Evolutionary conservation across 768 basidiomycete species (phyloP).

Genomic region (Sporobolomyces pararoseus): DNA sequence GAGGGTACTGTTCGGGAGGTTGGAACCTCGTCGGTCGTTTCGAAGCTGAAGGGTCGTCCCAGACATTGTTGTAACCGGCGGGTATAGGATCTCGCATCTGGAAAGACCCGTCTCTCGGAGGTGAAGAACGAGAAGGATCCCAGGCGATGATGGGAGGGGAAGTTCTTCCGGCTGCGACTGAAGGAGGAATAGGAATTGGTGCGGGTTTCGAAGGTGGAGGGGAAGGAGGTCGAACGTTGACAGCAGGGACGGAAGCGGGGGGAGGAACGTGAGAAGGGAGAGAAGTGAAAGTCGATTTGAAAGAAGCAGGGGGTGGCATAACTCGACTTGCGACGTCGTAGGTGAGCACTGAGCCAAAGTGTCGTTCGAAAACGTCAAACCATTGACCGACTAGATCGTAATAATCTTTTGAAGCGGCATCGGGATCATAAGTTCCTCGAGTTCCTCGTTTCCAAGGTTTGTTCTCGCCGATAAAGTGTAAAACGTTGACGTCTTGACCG

Average conservation of each 20-base stretch:
- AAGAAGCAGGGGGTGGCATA: conserved; percentile 47
- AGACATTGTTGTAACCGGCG: conserved; percentile 76
- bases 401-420: conserved; percentile 60
- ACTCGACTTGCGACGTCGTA: conserved; percentile 42
- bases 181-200: conserved; percentile 19
- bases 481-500: conserved; percentile 74
- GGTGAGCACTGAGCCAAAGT: conserved; percentile 65
- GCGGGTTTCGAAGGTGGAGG: conserved; percentile 16
- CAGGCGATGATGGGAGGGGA: conserved; percentile 52
- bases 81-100: conserved; percentile 62
- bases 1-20: conserved; percentile 60
- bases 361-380: conserved; percentile 82
- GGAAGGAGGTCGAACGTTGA: conserved; percentile 3
- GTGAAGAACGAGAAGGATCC: conserved; percentile 76
- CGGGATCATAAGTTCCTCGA: conserved; percentile 31
- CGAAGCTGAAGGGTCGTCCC: conserved; percentile 64
- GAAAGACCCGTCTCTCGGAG: conserved; percentile 60
- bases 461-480: conserved; percentile 92
- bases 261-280: conserved; percentile 53
- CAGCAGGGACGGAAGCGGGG: conserved; percentile 4
- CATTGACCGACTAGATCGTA: conserved; percentile 79
- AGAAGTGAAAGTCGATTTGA: conserved; percentile 47
- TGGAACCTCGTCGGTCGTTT: conserved; percentile 56
- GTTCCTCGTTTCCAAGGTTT: conserved; percentile 74
- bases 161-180: conserved; percentile 14